Base-by-base conservation (phyloP, 768 basidiomycete genomes). In the Trametes villosa region DNA sequence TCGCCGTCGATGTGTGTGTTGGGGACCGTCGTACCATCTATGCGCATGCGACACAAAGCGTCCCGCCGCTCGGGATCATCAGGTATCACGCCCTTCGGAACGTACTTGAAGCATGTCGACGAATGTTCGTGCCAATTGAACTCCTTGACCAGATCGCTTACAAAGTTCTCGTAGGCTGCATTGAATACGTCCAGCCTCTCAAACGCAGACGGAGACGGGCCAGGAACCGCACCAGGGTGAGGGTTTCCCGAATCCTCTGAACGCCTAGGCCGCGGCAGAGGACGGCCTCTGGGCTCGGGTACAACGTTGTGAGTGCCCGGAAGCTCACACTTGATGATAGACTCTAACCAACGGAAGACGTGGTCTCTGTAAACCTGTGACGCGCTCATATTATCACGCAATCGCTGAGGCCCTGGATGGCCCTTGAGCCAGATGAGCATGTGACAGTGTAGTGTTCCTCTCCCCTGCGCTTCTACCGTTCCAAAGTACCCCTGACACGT, bases 391-490 rank as follows among this genome's bases (percentile, higher is more conserved):
- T 45, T 30, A 18, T 64, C 55, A 11, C 59, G 47, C 7, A 70
- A 42, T n/a, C 50, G 48, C 17, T 70, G 60, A 1, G 74, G 71
- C 3, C 64, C 64, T 8, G 66, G 63, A 31, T 65, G 60, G 0
- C 70, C 72, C 22, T 61, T 20, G 0, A 76, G 31, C 75, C 71
- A 75, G 2, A 71, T 57, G 0, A 76, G 45, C 65, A 74, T 68
- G 53, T 77, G 75, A 30, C 68, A 69, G 57, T 77, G 75, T 1
- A 76, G 53, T 5, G 68, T 69, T 0, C 72, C 73, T 17, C 68
- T 51, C 4, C 68, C 68, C 44, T 73, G 75, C 1, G 65, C 54
- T 47, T 76, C 74, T 0, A 70, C 68, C 2, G 62, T 65, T 0
- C 69, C 73, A 41, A 65, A 67, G 56, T 70, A 70, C 2, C 63